phyloP scores from a whole-genome alignment of 805 yeast genomes.

The Naumovozyma dairenensis region DNA sequence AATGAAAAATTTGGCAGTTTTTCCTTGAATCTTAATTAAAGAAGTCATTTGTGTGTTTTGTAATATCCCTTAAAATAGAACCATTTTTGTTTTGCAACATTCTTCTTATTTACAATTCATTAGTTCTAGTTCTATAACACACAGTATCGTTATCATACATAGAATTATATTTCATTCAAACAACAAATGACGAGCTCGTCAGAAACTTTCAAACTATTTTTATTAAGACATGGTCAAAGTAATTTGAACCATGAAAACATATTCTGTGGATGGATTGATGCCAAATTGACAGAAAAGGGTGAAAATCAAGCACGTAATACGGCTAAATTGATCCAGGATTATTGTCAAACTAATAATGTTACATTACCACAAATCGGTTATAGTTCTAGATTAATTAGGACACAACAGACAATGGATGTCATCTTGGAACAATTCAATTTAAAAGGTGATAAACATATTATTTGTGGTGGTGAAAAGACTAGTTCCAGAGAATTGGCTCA shows the following conservation, averaged over 20 bases:
- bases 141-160: too few relatives aligned
- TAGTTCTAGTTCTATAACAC: too few relatives aligned
- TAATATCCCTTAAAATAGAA: too few relatives aligned
- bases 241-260: constrained; percentile 65
- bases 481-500: constrained; percentile 7
- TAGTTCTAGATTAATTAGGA: constrained; percentile 65
- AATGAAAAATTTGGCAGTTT: too few relatives aligned
- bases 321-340: constrained; percentile 45
- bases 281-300: constrained; percentile 58
- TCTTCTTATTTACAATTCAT: too few relatives aligned
- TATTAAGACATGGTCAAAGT: constrained; percentile 78
- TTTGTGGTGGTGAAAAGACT: constrained; percentile 11
- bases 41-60: too few relatives aligned
- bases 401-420: constrained; percentile 63
- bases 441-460: constrained; percentile 14
- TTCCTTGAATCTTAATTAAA: too few relatives aligned
- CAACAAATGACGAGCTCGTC: constrained; percentile 2
- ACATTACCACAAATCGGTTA: constrained; percentile 47
- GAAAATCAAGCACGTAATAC: constrained; percentile 56
- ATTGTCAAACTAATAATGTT: constrained; percentile 17
- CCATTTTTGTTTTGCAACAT: too few relatives aligned
- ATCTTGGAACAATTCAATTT: constrained; percentile 42
- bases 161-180: too few relatives aligned
- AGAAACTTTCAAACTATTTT: constrained; percentile 21
- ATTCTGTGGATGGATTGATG: constrained; percentile 84